phyloP scores from a whole-genome alignment of 345 rosid genomes.

The Adansonia digitata region DNA sequence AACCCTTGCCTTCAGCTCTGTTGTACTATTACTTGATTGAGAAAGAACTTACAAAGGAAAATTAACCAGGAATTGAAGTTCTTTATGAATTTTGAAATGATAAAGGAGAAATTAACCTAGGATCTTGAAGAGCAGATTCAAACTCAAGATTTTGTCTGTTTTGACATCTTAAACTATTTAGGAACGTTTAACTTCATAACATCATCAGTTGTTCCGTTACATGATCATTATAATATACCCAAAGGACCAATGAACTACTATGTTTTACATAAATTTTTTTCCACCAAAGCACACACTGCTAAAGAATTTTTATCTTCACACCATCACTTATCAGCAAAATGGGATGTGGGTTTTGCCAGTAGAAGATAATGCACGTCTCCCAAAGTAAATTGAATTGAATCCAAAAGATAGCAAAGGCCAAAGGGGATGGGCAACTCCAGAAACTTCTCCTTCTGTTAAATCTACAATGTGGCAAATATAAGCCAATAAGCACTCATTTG shows the following conservation, averaged over 20 bases:
- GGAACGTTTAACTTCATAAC: too few relatives aligned
- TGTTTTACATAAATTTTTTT: too few relatives aligned
- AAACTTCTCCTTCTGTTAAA: neutral
- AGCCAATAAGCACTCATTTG: neutral
- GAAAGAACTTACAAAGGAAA: too few relatives aligned
- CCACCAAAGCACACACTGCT: neutral
- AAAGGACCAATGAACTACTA: too few relatives aligned
- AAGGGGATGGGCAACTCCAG: neutral
- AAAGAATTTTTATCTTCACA: neutral
- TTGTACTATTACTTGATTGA: too few relatives aligned
- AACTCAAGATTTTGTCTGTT: neutral
- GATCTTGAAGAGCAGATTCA: too few relatives aligned
- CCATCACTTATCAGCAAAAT: neutral
- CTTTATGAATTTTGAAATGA: neutral
- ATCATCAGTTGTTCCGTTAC: too few relatives aligned
- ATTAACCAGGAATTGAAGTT: too few relatives aligned
- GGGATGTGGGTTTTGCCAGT: slow-evolving; percentile 5
- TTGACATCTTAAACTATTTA: too few relatives aligned
- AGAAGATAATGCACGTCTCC: slow-evolving; percentile 1
- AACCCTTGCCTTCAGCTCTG: neutral
- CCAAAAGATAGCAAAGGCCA: neutral
- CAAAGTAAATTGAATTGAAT: neutral
- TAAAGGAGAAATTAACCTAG: too few relatives aligned
- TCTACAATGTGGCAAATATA: neutral
- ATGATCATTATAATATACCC: too few relatives aligned